A percentile compares a stretch with the other conserved stretches of the same genome.
Conservation (phyloP, 345 rosid species). For the Arabis alpina region DNA sequence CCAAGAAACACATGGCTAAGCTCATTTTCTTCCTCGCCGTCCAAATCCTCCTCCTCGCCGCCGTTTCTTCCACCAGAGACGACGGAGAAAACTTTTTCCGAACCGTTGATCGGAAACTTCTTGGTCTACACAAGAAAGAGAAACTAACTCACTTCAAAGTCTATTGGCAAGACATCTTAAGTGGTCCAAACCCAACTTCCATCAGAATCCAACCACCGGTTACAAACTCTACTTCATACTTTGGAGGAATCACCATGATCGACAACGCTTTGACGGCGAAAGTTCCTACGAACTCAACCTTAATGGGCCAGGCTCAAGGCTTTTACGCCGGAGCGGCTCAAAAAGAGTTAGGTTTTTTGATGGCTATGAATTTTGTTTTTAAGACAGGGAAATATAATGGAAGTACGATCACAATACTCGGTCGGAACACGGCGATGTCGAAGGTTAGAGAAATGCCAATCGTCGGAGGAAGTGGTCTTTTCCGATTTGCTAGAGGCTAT, state of each 20-base stretch:
- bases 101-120: slow-evolving; percentile 43
- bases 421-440: slow-evolving; percentile 60
- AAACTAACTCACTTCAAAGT: slow-evolving; percentile 67
- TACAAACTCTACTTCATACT: slow-evolving; percentile 40
- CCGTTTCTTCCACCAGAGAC: slow-evolving; percentile 18
- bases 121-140: slow-evolving; percentile 50
- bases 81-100: slow-evolving; percentile 40
- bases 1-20: slow-evolving; percentile 29
- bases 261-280: slow-evolving; percentile 72
- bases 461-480: slow-evolving; percentile 74
- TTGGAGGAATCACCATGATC: slow-evolving; percentile 62
- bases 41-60: slow-evolving; percentile 29
- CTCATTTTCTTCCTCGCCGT: slow-evolving; percentile 35
- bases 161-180: slow-evolving; percentile 72
- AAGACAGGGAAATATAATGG: slow-evolving; percentile 72
- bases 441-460: slow-evolving; percentile 79
- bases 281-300: slow-evolving; percentile 57
- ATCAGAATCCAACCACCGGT: slow-evolving; percentile 48
- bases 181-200: slow-evolving; percentile 59
- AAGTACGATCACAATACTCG: slow-evolving; percentile 65
- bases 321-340: slow-evolving; percentile 62
- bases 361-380: slow-evolving; percentile 77
- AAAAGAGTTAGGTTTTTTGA: slow-evolving; percentile 59
- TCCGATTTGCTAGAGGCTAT: slow-evolving; percentile 81
- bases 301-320: slow-evolving; percentile 81